phyloP scores from a whole-genome alignment of 108 stramenopile species.

The Stephanodiscus triporus region DNA sequence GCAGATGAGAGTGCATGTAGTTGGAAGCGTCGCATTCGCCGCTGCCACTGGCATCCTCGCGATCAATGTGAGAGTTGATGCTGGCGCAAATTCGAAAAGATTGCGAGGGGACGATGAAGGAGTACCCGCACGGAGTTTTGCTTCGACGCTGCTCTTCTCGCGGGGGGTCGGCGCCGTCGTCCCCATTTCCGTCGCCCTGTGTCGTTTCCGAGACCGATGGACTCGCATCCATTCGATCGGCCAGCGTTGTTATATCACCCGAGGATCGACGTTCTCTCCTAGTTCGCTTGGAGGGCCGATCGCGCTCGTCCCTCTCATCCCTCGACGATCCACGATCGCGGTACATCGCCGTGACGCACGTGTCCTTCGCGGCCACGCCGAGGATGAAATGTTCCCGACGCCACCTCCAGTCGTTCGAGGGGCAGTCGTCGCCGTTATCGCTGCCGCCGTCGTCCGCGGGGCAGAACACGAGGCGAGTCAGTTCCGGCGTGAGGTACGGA shows the following conservation, averaged over 20 bases:
- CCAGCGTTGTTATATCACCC: background rate
- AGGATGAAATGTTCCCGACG: conserved; percentile 54
- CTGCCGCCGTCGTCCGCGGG: conserved; percentile 24
- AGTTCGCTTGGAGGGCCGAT: background rate
- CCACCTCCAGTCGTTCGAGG: conserved; percentile 24
- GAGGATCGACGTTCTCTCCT: background rate
- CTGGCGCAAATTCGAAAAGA: conserved; percentile 15
- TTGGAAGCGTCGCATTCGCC: background rate
- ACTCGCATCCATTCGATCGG: background rate
- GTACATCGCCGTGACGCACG: conserved; percentile 64
- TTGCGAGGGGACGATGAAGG: conserved; percentile 48
- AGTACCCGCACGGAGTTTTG: conserved; percentile 65
- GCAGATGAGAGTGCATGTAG: conserved; percentile 47
- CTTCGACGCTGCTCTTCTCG: background rate
- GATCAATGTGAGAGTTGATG: conserved; percentile 3
- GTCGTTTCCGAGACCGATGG: conserved; percentile 14
- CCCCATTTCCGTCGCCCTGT: background rate
- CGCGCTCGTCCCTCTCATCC: conserved; percentile 1
- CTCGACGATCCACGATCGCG: conserved; percentile 27
- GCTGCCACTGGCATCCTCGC: background rate
- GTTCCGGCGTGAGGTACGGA: conserved; percentile 69
- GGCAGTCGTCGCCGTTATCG: background rate
- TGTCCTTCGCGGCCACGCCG: conserved; percentile 76
- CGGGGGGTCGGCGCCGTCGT: background rate
- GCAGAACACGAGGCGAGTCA: conserved; percentile 62